These are phyloP conservation scores for Fraxinus quadrangulata DNA, from an alignment of 257 asterid species.

Conservation along the genomic window DNA sequence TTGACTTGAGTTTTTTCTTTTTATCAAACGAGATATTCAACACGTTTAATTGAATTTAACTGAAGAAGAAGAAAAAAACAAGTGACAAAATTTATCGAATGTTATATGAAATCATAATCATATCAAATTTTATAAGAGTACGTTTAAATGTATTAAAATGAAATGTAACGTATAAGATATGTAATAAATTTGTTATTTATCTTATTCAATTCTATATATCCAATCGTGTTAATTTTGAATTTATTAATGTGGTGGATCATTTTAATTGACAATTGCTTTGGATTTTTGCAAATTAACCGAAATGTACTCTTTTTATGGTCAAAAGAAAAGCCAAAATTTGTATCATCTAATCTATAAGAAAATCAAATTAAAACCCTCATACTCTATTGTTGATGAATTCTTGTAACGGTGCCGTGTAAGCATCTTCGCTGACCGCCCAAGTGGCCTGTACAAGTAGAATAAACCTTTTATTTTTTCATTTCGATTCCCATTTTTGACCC, in stretches of 20 bases:
- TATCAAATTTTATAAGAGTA: neutral
- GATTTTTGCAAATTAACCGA: neutral
- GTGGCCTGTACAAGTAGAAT: too few relatives aligned
- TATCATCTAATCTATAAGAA: neutral
- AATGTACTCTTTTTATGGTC: neutral
- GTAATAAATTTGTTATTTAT: too few relatives aligned
- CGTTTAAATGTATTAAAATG: neutral
- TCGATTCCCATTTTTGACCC: conserved; percentile 26
- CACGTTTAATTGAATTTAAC: neutral
- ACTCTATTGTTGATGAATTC: neutral
- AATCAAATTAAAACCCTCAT: neutral
- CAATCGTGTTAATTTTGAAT: too few relatives aligned
- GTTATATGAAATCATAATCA: too few relatives aligned
- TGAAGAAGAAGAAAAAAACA: too few relatives aligned
- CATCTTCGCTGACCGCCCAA: conserved; percentile 26
- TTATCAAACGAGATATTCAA: too few relatives aligned
- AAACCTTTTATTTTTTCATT: conserved; percentile 5
- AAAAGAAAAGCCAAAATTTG: conserved; percentile 22
- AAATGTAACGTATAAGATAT: too few relatives aligned
- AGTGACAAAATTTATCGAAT: too few relatives aligned
- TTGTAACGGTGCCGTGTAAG: conserved; percentile 29
- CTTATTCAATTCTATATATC: too few relatives aligned
- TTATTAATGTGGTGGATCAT: neutral
- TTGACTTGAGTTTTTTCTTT: too few relatives aligned
- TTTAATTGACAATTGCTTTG: neutral